Evolutionary conservation across 2,329 filamentous ascomycete species (phyloP).

Genomic region (Raffaelea arxii): DNA sequence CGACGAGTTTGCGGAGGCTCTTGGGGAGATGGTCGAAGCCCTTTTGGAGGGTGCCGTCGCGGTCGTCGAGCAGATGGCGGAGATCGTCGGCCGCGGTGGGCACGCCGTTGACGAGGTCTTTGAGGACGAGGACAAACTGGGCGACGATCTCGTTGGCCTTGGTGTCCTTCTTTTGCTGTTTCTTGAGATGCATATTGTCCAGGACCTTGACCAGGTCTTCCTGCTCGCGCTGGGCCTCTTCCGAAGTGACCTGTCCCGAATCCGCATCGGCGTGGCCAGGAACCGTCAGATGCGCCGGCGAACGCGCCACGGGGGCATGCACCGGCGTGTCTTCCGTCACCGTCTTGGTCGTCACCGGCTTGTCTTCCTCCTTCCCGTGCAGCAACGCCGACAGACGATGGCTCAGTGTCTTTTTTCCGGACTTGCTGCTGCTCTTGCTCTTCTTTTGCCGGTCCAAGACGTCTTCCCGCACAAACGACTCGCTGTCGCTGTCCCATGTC

Average conservation of each 20-base stretch:
- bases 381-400: background rate
- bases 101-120: constrained; percentile 84
- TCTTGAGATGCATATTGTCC: constrained; percentile 80
- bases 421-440: background rate
- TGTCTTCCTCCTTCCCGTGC: constrained; percentile 15
- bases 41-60: constrained; percentile 48
- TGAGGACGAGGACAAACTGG: constrained; percentile 82
- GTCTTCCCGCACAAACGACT: constrained; percentile 21
- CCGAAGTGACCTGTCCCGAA: constrained; percentile 11
- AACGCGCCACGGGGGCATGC: constrained; percentile 10
- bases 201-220: constrained; percentile 74
- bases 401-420: background rate
- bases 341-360: constrained; percentile 17
- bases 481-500: constrained; percentile 34
- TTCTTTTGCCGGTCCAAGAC: constrained; percentile 10
- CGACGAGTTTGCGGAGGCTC: constrained; percentile 78
- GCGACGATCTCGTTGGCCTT: constrained; percentile 35
- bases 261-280: constrained; percentile 24
- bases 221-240: constrained; percentile 37
- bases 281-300: constrained; percentile 26
- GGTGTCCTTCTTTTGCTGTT: constrained; percentile 22
- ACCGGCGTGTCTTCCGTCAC: background rate
- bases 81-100: constrained; percentile 91
- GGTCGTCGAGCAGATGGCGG: constrained; percentile 49
- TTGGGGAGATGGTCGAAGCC: constrained; percentile 60